Base-by-base conservation (phyloP, 2,329 filamentous ascomycete species). In the Nemania abortiva region DNA sequence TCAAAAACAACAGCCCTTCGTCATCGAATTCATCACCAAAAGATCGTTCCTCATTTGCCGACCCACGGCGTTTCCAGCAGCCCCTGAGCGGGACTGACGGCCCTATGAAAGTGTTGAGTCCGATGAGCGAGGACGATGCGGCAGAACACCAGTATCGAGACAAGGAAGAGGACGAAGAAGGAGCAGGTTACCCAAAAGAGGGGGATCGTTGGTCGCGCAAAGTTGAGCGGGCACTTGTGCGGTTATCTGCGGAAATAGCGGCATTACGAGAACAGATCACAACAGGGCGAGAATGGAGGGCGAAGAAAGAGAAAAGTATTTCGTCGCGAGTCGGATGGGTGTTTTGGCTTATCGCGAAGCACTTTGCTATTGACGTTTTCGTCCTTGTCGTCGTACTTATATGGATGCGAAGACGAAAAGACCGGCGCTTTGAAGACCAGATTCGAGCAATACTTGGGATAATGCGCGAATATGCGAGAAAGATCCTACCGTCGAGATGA, bases 191-290 rank as follows among this genome's bases (percentile, higher is more conserved):
- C 52, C 79, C 80, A 9, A 82, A 81, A 76, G 81, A 80, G 45
- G 83, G 81, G 20, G 84, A 83, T 69, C 90, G 89, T 76, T 97
- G 94, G 93, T 90, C 92, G 60, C 90, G 88, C 68, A 90, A 92
- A 74, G 91, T 98, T 70, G 95, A 98, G 82, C 88, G 90, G 52
- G 93, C 94, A 24, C 86, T 98, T 65, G 93, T 95, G 65, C 93
- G 94, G 74, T 90, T 98, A 82, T 97, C 95, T 5, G 92, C 94
- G 18, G 96, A 99, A 81, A 89, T 99, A 37, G 95, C 96, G 1
- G 96, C 96, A 0, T 82, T 98, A 70, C 88, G 96, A 42, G 96
- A 99, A 81, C 95, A 98, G 78, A 91, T 98, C 73, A 91, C 94
- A 63, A 88, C 89, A 0, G 90, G 93, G 0, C 86, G 92, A 13